Conservation (phyloP, 306 rosid genomes). For the Styphnolobium japonicum region DNA sequence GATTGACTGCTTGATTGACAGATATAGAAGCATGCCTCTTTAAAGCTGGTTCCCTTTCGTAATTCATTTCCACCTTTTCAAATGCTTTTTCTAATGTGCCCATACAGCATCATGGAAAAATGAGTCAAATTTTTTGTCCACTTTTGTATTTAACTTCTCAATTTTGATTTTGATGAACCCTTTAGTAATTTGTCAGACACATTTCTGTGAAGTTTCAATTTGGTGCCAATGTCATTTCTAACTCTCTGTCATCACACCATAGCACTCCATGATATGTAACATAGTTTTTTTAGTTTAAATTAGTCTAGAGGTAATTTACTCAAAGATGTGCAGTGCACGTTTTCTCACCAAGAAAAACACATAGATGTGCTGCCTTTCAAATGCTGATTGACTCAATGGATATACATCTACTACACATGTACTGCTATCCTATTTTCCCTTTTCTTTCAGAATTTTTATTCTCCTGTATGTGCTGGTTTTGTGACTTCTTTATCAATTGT, state of each 20-base stretch:
- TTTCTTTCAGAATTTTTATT: constrained; percentile 14
- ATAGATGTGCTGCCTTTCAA: neutral
- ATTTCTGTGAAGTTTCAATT: neutral
- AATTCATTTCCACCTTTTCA: neutral
- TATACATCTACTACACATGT: neutral
- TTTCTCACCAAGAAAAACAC: too few relatives aligned
- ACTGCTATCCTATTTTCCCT: neutral
- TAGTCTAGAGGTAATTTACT: neutral
- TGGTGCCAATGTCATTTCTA: neutral
- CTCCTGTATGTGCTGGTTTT: constrained; percentile 17
- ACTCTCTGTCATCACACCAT: neutral
- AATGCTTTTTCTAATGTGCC: neutral
- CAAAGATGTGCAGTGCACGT: neutral
- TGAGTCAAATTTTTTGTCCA: neutral
- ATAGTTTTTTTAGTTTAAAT: neutral
- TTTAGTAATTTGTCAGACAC: neutral
- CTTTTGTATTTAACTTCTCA: neutral
- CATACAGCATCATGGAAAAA: neutral
- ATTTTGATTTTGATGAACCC: neutral
- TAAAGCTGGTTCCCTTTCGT: neutral
- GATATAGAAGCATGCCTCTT: constrained; percentile 1
- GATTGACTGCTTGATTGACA: neutral
- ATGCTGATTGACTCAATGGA: neutral
- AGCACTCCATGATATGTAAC: neutral
- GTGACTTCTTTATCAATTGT: constrained; percentile 26